A percentile compares a stretch with the other conserved stretches of the same genome.
Evolutionary conservation across 139 green algal genomes (phyloP).

Genomic region (Chlorella sp.): DNA sequence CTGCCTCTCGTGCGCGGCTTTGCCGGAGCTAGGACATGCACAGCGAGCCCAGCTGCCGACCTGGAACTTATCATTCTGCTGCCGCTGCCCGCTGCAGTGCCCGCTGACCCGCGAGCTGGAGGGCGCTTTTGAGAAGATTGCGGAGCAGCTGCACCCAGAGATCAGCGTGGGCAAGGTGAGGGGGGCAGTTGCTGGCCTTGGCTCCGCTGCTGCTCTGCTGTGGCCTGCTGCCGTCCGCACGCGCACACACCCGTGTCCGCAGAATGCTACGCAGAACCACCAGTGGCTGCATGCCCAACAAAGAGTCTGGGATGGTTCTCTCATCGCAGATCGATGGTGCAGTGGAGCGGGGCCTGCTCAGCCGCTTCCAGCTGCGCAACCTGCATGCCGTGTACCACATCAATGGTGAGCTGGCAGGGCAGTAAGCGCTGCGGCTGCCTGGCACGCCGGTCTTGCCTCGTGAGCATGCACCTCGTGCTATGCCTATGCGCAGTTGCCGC

Average conservation of each 20-base stretch:
- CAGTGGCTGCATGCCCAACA: no score
- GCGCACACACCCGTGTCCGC: no score
- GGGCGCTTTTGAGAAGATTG: constrained; percentile 11
- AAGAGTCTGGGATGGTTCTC: not conserved
- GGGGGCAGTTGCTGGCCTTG: not conserved
- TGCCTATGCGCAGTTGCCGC: no score
- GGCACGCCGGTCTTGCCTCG: no score
- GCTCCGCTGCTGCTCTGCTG: not conserved
- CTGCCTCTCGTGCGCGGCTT: not conserved
- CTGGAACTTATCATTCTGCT: no score
- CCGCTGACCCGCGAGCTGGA: constrained; percentile 36
- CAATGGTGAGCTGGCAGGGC: not conserved
- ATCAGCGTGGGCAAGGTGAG: constrained; percentile 21
- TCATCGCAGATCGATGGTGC: constrained; percentile 35
- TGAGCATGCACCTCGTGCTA: no score
- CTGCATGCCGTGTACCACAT: constrained; percentile 35
- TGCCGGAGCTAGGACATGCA: no score
- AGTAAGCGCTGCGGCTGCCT: no score
- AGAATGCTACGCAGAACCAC: no score
- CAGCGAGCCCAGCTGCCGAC: no score
- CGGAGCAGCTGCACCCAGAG: not conserved
- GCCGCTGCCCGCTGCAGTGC: constrained; percentile 28
- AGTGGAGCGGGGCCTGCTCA: constrained; percentile 16
- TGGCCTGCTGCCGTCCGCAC: no score
- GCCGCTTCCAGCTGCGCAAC: constrained; percentile 30